Evolutionary conservation across 192 early-diverging fungal species (phyloP).

Genomic region (Bifiguratus adelaidae): DNA sequence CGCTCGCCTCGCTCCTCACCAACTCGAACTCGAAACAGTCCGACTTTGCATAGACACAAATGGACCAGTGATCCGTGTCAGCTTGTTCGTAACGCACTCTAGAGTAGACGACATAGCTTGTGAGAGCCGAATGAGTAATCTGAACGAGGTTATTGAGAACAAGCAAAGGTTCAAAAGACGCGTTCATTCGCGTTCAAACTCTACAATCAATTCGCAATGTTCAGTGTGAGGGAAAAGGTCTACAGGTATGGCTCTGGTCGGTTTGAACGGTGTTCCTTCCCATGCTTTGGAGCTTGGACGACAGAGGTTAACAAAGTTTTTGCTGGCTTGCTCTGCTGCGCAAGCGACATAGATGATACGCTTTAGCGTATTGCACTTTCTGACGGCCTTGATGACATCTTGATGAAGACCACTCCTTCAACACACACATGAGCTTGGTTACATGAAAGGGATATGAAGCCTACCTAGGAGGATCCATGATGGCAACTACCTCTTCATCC

Average conservation of each 20-base stretch:
- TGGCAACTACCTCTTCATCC: slow-evolving; percentile 50
- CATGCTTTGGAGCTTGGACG: slow-evolving; percentile 53
- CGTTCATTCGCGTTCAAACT: no score
- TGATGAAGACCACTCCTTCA: slow-evolving; percentile 40
- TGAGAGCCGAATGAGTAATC: not conserved
- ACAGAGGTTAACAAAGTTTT: slow-evolving; percentile 60
- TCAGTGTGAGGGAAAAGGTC: slow-evolving; percentile 73
- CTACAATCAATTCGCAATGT: slow-evolving; percentile 57
- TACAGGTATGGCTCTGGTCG: slow-evolving; percentile 40
- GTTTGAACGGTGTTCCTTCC: slow-evolving; percentile 47
- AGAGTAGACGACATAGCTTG: not conserved
- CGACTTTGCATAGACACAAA: not conserved
- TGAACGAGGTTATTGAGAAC: not conserved
- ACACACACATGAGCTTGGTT: not conserved
- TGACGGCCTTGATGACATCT: slow-evolving; percentile 49
- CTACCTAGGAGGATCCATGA: slow-evolving; percentile 66
- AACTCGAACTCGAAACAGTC: not conserved
- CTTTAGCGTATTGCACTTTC: slow-evolving; percentile 37
- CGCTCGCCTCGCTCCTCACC: not conserved
- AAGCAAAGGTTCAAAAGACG: not conserved
- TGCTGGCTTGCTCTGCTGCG: slow-evolving; percentile 38
- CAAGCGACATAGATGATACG: slow-evolving; percentile 62
- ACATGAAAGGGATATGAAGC: not conserved
- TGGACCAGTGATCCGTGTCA: not conserved
- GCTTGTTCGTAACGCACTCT: not conserved